phyloP scores from a whole-genome alignment of 1,284 basidiomycete species.

The Malassezia psittaci region DNA sequence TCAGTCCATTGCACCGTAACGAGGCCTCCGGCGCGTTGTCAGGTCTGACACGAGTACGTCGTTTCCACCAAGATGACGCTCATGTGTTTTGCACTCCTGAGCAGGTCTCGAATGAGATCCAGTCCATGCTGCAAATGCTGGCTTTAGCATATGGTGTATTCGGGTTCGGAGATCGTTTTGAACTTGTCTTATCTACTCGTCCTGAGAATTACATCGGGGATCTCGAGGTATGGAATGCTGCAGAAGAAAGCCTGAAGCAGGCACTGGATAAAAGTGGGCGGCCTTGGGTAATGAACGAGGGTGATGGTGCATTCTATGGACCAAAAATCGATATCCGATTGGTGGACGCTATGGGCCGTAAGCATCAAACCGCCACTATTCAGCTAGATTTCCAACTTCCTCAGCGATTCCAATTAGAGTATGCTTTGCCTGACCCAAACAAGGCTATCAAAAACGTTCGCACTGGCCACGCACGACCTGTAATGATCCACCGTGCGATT shows the following conservation, averaged over 20 bases:
- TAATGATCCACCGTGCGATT: conserved; percentile 47
- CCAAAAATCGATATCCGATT: conserved; percentile 47
- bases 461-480: conserved; percentile 20
- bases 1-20: conserved; percentile 41
- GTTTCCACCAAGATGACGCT: conserved; percentile 46
- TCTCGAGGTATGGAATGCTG: conserved; percentile 33
- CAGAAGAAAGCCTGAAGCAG: conserved; percentile 26
- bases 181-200: conserved; percentile 43
- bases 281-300: conserved; percentile 34
- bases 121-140: conserved; percentile 43
- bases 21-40: conserved; percentile 38
- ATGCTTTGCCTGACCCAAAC: conserved; percentile 15
- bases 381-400: conserved; percentile 47
- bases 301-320: conserved; percentile 46
- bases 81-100: conserved; percentile 42
- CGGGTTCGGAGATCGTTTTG: conserved; percentile 33
- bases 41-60: conserved; percentile 36
- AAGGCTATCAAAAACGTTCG: conserved; percentile 2
- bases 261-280: conserved; percentile 30
- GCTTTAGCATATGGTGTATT: conserved; percentile 38
- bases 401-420: conserved; percentile 33
- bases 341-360: conserved; percentile 34
- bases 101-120: conserved; percentile 34
- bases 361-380: conserved; percentile 46
- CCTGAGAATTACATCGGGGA: conserved; percentile 33